A percentile compares a stretch with the other conserved stretches of the same genome.
phyloP scores from a whole-genome alignment of 2,329 filamentous ascomycete species.

The Neonectria hederae region DNA sequence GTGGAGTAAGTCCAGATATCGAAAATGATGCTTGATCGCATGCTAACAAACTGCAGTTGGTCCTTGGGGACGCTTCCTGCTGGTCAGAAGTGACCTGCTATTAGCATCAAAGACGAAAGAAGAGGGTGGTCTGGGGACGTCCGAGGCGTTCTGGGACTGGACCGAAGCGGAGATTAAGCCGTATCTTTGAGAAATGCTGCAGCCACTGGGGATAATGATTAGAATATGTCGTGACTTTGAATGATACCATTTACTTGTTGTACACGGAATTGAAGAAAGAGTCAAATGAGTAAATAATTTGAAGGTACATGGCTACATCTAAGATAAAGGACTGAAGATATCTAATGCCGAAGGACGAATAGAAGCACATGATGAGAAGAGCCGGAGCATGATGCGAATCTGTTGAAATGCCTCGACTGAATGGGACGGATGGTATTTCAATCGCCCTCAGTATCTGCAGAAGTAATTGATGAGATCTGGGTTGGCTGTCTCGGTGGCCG shows the following conservation, averaged over 20 bases:
- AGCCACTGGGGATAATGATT: not conserved
- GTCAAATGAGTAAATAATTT: not conserved
- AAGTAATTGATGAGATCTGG: too few relatives aligned
- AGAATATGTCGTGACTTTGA: not conserved
- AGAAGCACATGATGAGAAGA: too few relatives aligned
- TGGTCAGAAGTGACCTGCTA: not conserved
- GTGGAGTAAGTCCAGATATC: slow-evolving; percentile 5
- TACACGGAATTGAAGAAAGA: not conserved
- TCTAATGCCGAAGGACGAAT: not conserved
- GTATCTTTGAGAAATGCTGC: not conserved
- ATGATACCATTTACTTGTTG: not conserved
- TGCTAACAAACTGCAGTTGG: not conserved
- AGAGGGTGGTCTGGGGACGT: slow-evolving; percentile 8
- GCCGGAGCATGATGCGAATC: too few relatives aligned
- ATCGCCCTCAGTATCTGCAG: too few relatives aligned
- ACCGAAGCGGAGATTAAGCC: slow-evolving; percentile 5
- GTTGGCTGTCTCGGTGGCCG: too few relatives aligned
- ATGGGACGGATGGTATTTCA: too few relatives aligned
- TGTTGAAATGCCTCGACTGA: too few relatives aligned
- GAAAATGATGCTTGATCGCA: not conserved
- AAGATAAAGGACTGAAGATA: not conserved
- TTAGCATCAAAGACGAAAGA: slow-evolving; percentile 8
- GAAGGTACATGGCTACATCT: not conserved
- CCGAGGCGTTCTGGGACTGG: slow-evolving; percentile 15
- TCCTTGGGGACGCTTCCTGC: slow-evolving; percentile 14